Base-by-base conservation (phyloP, 1,284 basidiomycete genomes). In the Sporisorium exsertum region DNA sequence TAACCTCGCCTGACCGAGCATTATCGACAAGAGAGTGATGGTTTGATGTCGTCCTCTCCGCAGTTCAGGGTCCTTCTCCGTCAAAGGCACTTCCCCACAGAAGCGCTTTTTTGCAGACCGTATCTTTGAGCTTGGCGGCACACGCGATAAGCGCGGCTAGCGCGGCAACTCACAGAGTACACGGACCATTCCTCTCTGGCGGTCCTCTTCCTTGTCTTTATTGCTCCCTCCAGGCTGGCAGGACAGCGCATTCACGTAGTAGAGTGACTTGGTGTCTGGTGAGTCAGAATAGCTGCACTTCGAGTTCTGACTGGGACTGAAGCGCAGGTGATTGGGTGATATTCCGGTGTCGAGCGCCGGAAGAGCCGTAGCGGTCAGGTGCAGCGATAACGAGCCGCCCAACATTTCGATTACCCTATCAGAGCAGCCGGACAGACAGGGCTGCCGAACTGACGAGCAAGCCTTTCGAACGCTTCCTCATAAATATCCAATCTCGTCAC, bases 141-240 rank as follows among this genome's bases (percentile, higher is more conserved):
- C 29, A 22, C 42, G 67, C 67, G 67, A 56, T 57, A 51, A 53
- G 61, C 61, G 67, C 66, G 66, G 66, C 56, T 50, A 63, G 66
- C 51, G 52, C 52, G 37, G 16, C 52, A 43, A 54, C 18, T 29
- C 35, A 42, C 15, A 1, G 3, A 16, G 20, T 37, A 54, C 51
- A 52, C 51, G 51, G 51, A 18, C 51, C 51, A 51, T n/a, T 50
- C n/a, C 12, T 3, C 16, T 4, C 26, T 16, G 10, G 24, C 16
- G 2, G 13, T 16, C 15, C 46, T 26, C 43, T 46, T 47, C 18
- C 37, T 40, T n/a, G 4, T 43, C 40, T 3, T 16, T 40, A n/a
- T n/a, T 43, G 40, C 9, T 43, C n/a, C 7, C 16, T n/a, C 29
- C 2, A n/a, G 26, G 29, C 49, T 29, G 47, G 47, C 47, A 49